Evolutionary conservation across 2,329 filamentous ascomycete genomes (phyloP), one percentile per base, ranked within the genome.

Genomic region (Colletotrichum camelliae): DNA sequence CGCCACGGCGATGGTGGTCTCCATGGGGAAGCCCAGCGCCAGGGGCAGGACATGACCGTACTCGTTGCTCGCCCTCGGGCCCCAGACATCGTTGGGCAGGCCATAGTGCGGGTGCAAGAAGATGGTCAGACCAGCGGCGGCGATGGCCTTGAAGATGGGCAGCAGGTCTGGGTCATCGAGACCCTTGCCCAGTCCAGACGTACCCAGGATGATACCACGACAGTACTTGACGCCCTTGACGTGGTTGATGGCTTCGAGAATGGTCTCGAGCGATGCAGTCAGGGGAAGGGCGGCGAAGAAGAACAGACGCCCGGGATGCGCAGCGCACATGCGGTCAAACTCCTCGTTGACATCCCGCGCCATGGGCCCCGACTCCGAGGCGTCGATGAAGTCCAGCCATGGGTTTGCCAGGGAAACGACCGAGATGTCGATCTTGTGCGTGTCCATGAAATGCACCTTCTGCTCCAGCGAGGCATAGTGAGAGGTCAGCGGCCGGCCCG

Each of bases 71-170:
- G 91, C 91, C 9, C 93, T 88, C 0, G 94, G 91, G 0, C 96
- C 96, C 85, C 94, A 98, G 5, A 97, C 95, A 10, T 92, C 90
- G 75, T 91, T 90, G 0, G 95, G 96, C 4, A 98, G 90, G 2
- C 96, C 96, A 82, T 98, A 98, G 84, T 98, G 96, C 33, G 96
- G 96, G 84, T 98, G 96, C 67, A 98, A 84, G 86, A 98, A 98
- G 65, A 98, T 88, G 29, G 94, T 87, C 39, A 95, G 87, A 9
- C 88, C 84, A 0, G 91, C 90, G 55, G 90, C 89, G 57, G 95
- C 91, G 2, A 98, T 84, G 0, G 93, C 92, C 13, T 88, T 83
- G 84, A 95, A 95, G 13, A 98, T 89, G 0, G 94, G 92, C 43
- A 96, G 89, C 31, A 98, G 86, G 1, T 86, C 85, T 4, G 91